Base-by-base conservation (phyloP, 805 yeast genomes). In the Wickerhamomyces ciferrii region DNA sequence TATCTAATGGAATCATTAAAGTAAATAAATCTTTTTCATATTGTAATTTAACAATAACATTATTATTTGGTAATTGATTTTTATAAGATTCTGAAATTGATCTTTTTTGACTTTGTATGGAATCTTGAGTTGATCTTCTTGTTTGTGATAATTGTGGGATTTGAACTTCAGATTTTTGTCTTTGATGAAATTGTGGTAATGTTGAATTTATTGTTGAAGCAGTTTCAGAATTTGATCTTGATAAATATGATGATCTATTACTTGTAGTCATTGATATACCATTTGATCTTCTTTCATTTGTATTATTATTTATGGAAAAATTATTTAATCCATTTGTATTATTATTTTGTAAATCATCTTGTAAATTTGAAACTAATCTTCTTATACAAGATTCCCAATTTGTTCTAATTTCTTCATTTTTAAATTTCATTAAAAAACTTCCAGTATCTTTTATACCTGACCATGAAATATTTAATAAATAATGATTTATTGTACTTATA, bases 391-490 rank as follows among this genome's bases (percentile, higher is more conserved):
- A 62, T 48, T 79, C 88, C 98, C 98, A 94, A 62, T 84, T 92
- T 48, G 75, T 76, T 52, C 95, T 74, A 17, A 75, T 73, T 62
- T 94, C 98, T 58, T 91, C 97, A 43, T 84, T 84, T 50, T 84
- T 77, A 65, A 89, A 89, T 47, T 87, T 76, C 60, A 94, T 74
- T 17, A 89, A 79, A 55, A 94, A 90, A 18, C 87, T 81, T 14
- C 96, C 97, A 25, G 87, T 82, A 53, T 91, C 97, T 56, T 81
- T 83, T 44, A 84, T 81, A 9, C 96, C 94, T n/a, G 83, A 79
- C 94, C 94, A 87, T 15, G 87, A 77, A 11, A 85, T 76, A 34
- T 83, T 77, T 53, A 85, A 67, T 14, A 78, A 76, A 58, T 82
- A 80, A 6, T 83, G 82, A n/a, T 51, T 65, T 52, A 61, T 53